A percentile compares a stretch with the other conserved stretches of the same genome.
phyloP scores from a whole-genome alignment of 257 asterid genomes.

The Jasminum sambac region DNA sequence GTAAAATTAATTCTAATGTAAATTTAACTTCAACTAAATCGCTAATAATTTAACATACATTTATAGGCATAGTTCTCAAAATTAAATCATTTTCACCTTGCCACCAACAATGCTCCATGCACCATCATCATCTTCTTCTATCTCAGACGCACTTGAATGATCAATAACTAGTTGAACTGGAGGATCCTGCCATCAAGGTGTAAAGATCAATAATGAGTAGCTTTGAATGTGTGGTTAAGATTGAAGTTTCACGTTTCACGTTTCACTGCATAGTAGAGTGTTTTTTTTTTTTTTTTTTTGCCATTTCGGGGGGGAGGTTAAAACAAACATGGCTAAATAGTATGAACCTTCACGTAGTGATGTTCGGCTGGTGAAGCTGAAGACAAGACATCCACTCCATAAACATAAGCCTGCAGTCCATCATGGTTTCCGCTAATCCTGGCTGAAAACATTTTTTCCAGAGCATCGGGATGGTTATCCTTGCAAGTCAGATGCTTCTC shows the following conservation, averaged over 20 bases:
- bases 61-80: background rate
- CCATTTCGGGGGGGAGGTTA: too few relatives aligned
- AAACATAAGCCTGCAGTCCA: slow-evolving; percentile 51
- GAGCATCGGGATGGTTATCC: slow-evolving; percentile 38
- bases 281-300: too few relatives aligned
- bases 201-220: background rate
- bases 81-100: slow-evolving; percentile 49
- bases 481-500: slow-evolving; percentile 50
- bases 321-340: background rate
- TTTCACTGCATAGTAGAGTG: too few relatives aligned
- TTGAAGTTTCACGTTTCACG: too few relatives aligned
- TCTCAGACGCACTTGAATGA: slow-evolving; percentile 61
- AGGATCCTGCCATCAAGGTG: slow-evolving; percentile 52
- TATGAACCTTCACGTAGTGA: slow-evolving; percentile 56
- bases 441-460: slow-evolving; percentile 38
- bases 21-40: background rate
- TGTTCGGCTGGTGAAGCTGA: slow-evolving; percentile 35
- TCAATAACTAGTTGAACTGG: slow-evolving; percentile 67
- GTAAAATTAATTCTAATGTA: background rate
- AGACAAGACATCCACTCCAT: slow-evolving; percentile 47
- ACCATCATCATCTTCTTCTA: slow-evolving; percentile 83
- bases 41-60: background rate
- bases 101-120: slow-evolving; percentile 95
- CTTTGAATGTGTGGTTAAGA: too few relatives aligned
- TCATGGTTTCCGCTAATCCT: slow-evolving; percentile 48